Evolutionary conservation across 1,284 basidiomycete genomes (phyloP).

Genomic region (Pseudozyma sp.): DNA sequence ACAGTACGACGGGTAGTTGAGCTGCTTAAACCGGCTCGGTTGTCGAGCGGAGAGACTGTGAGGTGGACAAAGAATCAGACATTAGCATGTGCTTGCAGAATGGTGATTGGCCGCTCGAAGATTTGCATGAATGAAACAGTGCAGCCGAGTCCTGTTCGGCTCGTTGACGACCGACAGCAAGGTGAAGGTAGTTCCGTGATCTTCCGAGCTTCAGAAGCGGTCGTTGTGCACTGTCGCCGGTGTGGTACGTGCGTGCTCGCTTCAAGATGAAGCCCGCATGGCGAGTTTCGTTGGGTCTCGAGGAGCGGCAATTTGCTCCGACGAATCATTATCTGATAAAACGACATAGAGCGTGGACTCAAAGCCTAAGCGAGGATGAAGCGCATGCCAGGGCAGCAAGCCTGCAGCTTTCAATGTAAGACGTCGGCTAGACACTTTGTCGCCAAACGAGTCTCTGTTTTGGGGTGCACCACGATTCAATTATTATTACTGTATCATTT

Average conservation of each 20-base stretch:
- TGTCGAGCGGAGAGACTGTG: background rate
- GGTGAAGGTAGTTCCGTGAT: background rate
- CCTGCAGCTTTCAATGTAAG: background rate
- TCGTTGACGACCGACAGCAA: too few relatives aligned
- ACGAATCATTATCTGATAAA: background rate
- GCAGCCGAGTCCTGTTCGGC: background rate
- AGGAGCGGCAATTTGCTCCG: too few relatives aligned
- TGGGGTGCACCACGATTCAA: too few relatives aligned
- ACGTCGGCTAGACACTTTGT: background rate
- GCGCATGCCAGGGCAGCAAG: background rate
- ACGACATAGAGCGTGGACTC: background rate
- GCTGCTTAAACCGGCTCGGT: background rate
- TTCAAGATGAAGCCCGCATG: too few relatives aligned
- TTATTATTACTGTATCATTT: background rate
- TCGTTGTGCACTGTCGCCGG: background rate
- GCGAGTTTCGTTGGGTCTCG: too few relatives aligned
- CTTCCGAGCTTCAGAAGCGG: constrained; percentile 1
- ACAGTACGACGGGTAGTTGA: too few relatives aligned
- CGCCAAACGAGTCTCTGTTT: background rate
- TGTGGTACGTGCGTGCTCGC: background rate
- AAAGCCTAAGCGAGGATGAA: background rate
- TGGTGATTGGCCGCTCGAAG: constrained; percentile 1
- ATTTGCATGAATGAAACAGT: constrained; percentile 17
- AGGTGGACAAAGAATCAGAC: too few relatives aligned
- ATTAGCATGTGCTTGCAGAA: background rate